Conservation (phyloP, 768 basidiomycete species). For the Podaxis sp. region DNA sequence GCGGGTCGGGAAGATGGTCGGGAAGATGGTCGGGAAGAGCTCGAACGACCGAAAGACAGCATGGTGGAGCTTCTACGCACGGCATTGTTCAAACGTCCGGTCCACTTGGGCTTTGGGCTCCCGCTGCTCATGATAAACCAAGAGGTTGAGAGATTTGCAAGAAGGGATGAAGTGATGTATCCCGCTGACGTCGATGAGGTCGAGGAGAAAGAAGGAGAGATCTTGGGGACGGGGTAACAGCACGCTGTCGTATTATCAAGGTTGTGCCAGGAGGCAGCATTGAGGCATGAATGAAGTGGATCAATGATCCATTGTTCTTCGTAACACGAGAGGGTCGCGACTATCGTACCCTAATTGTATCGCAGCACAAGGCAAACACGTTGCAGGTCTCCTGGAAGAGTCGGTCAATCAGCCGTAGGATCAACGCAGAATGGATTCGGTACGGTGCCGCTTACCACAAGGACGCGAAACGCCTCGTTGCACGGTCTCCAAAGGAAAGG, state of each 20-base stretch:
- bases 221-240: conserved; percentile 17
- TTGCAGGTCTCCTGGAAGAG: conserved; percentile 7
- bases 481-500: neutral
- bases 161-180: conserved; percentile 3
- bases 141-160: conserved; percentile 4
- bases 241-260: conserved; percentile 33
- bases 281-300: conserved; percentile 31
- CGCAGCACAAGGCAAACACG: conserved; percentile 17
- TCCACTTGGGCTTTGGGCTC: conserved; percentile 47
- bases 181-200: conserved; percentile 16
- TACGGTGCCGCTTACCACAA: conserved; percentile 3
- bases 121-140: conserved; percentile 22
- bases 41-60: conserved; percentile 39
- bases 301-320: conserved; percentile 8
- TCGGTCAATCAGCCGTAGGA: neutral
- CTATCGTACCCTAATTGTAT: conserved; percentile 14
- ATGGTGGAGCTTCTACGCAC: conserved; percentile 62
- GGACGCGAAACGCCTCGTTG: conserved; percentile 3
- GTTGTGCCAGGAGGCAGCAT: conserved; percentile 41
- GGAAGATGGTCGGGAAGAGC: conserved; percentile 5
- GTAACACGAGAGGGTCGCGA: conserved; percentile 16
- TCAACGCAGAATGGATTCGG: neutral
- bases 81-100: conserved; percentile 53
- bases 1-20: conserved; percentile 21
- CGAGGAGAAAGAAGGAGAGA: conserved; percentile 16